Percentiles rank a stretch among this genome's conserved stretches.
Conservation (phyloP, 2,329 filamentous ascomycete species). For the Helotiales sp. region DNA sequence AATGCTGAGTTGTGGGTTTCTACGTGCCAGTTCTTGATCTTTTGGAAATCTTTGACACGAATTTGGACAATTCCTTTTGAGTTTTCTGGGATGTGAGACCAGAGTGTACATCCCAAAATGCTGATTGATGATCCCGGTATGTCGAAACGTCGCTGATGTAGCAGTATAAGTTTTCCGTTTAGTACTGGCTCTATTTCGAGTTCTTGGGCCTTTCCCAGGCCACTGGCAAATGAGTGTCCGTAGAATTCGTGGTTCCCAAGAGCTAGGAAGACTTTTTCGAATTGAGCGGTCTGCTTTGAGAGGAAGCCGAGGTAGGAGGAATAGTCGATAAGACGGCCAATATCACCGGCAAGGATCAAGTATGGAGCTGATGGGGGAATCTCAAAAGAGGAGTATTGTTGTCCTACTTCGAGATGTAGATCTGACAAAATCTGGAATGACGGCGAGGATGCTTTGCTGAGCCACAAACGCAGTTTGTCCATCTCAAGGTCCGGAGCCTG, state of each 20-base stretch:
- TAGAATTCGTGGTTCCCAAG: conserved; percentile 51
- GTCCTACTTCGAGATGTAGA: conserved; percentile 47
- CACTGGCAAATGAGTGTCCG: conserved; percentile 33
- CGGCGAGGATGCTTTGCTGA: conserved; percentile 1
- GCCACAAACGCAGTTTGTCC: conserved; percentile 1
- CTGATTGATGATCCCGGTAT: conserved; percentile 39
- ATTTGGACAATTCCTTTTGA: conserved; percentile 28
- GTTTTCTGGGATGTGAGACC: conserved; percentile 45
- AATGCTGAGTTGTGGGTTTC: conserved; percentile 12
- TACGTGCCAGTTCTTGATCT: conserved; percentile 15
- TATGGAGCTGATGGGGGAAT: conserved; percentile 42
- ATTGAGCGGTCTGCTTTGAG: conserved; percentile 40
- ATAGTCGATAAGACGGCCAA: conserved; percentile 44
- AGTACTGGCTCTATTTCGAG: conserved; percentile 11
- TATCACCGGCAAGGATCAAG: conserved; percentile 50
- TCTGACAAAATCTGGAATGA: conserved; percentile 34
- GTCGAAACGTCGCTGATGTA: conserved; percentile 42
- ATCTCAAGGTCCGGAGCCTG: too few relatives aligned
- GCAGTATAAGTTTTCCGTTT: conserved; percentile 36
- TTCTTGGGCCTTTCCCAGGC: conserved; percentile 15
- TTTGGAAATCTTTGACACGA: conserved; percentile 15
- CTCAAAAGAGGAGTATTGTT: conserved; percentile 41
- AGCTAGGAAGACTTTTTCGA: conserved; percentile 44
- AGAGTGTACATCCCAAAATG: conserved; percentile 50
- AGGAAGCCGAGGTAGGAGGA: conserved; percentile 42